phyloP scores from a whole-genome alignment of 148 eudicot genomes.

The Arbutus unedo region DNA sequence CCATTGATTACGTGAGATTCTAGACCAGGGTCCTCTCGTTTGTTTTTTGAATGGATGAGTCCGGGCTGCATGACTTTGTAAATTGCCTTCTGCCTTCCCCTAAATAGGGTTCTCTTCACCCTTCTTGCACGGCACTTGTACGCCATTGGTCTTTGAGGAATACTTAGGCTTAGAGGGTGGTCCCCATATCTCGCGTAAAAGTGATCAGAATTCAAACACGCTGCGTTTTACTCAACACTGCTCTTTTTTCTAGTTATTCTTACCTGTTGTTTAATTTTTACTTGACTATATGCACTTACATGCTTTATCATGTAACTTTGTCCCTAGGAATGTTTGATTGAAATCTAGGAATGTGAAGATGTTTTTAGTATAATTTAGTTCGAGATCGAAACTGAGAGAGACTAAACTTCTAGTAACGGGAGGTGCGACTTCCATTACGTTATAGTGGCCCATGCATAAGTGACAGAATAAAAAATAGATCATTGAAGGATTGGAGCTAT shows the following conservation, averaged over 20 bases:
- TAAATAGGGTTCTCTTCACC: not conserved
- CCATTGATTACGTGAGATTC: conserved; percentile 73
- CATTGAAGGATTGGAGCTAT: conserved; percentile 2
- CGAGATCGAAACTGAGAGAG: no score
- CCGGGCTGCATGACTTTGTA: not conserved
- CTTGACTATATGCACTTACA: not conserved
- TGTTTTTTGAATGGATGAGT: not conserved
- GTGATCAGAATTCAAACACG: no score
- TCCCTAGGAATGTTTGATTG: not conserved
- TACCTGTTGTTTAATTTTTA: not conserved
- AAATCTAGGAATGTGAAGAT: not conserved
- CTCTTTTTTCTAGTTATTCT: not conserved
- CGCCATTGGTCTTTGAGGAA: no score
- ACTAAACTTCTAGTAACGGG: no score
- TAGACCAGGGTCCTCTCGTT: not conserved
- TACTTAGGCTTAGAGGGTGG: no score
- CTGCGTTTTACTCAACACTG: no score
- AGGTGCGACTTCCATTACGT: no score
- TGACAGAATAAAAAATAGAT: not conserved
- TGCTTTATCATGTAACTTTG: not conserved
- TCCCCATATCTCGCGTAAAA: no score
- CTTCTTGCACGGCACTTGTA: no score
- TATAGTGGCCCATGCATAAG: not conserved
- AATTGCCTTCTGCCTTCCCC: not conserved
- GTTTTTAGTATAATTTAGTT: no score